Conservation (phyloP, 2,329 filamentous ascomycete genomes). For the Calonectria ilicicola region DNA sequence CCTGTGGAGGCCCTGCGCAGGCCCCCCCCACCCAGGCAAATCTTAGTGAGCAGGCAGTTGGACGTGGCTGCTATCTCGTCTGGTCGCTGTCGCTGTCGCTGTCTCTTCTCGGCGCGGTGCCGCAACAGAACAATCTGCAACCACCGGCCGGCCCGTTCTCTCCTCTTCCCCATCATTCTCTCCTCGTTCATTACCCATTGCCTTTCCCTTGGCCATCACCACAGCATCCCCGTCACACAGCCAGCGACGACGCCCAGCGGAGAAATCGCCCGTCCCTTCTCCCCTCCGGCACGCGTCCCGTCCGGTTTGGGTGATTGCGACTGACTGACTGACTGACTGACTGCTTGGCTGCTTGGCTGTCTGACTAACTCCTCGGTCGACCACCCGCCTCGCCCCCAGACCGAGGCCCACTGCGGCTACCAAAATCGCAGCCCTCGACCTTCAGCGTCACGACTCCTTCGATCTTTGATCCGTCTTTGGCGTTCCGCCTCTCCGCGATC, state of each 20-base stretch:
- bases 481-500: neutral
- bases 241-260: neutral
- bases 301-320: constrained; percentile 9
- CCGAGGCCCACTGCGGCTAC: constrained; percentile 1
- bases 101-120: neutral
- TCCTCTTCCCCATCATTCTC: constrained; percentile 2
- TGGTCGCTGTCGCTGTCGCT: no score
- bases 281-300: constrained; percentile 5
- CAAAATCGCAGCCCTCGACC: neutral
- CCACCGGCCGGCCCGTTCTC: neutral
- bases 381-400: neutral
- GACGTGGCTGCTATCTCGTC: neutral
- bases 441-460: neutral
- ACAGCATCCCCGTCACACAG: neutral
- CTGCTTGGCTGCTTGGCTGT: neutral
- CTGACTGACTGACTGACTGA: neutral
- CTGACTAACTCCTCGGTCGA: constrained; percentile 5
- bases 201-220: neutral
- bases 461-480: neutral
- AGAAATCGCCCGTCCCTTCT: neutral
- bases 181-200: neutral
- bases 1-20: no score
- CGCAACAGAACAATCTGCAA: neutral
- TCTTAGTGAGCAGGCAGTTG: neutral
- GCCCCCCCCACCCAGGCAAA: no score